Percentiles rank a stretch among this genome's conserved stretches.
Conservation (phyloP, 1,139 yeast genomes). For the Yamadazyma dushanensis region DNA sequence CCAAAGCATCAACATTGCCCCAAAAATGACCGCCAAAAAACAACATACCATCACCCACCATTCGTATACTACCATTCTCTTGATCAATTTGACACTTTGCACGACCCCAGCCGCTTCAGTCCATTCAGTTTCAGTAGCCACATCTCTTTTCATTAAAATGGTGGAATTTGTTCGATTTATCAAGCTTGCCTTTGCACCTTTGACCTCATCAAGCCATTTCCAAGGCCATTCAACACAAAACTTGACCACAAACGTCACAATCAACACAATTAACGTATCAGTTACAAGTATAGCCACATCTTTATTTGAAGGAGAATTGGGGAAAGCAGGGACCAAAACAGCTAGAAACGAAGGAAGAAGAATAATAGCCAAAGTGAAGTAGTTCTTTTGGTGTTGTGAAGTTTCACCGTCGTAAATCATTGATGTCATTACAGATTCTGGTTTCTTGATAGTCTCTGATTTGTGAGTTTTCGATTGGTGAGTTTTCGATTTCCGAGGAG, state of each 20-base stretch:
- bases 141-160: conserved; percentile 7
- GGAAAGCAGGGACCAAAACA: conserved; percentile 14
- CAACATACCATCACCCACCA: conserved; percentile 24
- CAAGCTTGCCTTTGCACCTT: conserved; percentile 19
- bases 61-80: conserved; percentile 23
- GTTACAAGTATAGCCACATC: conserved; percentile 23
- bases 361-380: conserved; percentile 12
- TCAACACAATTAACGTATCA: conserved; percentile 27
- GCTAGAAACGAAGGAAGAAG: conserved; percentile 17
- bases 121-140: background rate
- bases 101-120: conserved; percentile 7
- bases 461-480: background rate
- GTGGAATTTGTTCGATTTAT: conserved; percentile 19
- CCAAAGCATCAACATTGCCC: conserved; percentile 26
- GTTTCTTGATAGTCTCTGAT: conserved; percentile 1
- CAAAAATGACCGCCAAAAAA: conserved; percentile 23
- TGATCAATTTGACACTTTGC: conserved; percentile 14
- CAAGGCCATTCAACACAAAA: conserved; percentile 38
- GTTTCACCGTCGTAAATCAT: conserved; percentile 2
- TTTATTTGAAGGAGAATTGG: conserved; percentile 11
- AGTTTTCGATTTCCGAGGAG: no score
- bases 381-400: background rate
- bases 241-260: conserved; percentile 29
- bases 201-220: conserved; percentile 31
- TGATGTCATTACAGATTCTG: conserved; percentile 9